Conservation (phyloP, 192 early-diverging fungal genomes). For the Coemansia sp. region DNA sequence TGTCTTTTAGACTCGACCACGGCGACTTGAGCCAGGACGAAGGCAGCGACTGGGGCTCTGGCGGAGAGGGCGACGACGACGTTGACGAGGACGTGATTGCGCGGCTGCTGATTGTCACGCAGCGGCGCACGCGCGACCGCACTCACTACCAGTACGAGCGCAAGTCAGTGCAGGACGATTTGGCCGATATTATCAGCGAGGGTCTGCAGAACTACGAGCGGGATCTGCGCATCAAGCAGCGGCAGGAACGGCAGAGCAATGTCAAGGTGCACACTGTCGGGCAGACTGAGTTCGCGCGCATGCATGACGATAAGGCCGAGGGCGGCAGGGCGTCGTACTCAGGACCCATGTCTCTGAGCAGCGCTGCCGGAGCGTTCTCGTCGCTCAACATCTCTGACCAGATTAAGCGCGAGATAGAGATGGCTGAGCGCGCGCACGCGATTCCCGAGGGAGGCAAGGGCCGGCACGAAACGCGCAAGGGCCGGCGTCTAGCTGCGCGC, state of each 20-base stretch:
- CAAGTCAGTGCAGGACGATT: slow-evolving; percentile 71
- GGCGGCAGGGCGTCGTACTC: not conserved
- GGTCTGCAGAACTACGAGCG: slow-evolving; percentile 89
- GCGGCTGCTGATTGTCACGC: slow-evolving; percentile 88
- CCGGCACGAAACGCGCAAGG: slow-evolving; percentile 18
- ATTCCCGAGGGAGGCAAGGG: slow-evolving; percentile 17
- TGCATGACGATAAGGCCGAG: slow-evolving; percentile 35
- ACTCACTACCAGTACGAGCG: slow-evolving; percentile 75
- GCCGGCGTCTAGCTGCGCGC: slow-evolving; percentile 39
- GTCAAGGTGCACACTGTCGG: slow-evolving; percentile 61
- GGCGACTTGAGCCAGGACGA: slow-evolving; percentile 57
- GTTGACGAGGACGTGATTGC: slow-evolving; percentile 87
- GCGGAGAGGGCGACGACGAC: slow-evolving; percentile 76
- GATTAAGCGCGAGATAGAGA: slow-evolving; percentile 41
- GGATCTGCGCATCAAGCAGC: slow-evolving; percentile 58
- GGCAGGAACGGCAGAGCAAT: slow-evolving; percentile 40
- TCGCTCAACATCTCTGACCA: slow-evolving; percentile 38
- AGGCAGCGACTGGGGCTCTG: slow-evolving; percentile 46
- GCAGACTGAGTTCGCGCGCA: slow-evolving; percentile 56
- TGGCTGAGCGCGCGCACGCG: slow-evolving; percentile 31
- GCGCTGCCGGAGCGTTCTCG: slow-evolving; percentile 33
- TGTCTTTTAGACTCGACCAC: slow-evolving; percentile 19
- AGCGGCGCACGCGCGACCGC: slow-evolving; percentile 63
- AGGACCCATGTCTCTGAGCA: slow-evolving; percentile 30
- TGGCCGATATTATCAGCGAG: slow-evolving; percentile 92